Evolutionary conservation across 1,284 basidiomycete genomes (phyloP).

Genomic region (Tilletia horrida): DNA sequence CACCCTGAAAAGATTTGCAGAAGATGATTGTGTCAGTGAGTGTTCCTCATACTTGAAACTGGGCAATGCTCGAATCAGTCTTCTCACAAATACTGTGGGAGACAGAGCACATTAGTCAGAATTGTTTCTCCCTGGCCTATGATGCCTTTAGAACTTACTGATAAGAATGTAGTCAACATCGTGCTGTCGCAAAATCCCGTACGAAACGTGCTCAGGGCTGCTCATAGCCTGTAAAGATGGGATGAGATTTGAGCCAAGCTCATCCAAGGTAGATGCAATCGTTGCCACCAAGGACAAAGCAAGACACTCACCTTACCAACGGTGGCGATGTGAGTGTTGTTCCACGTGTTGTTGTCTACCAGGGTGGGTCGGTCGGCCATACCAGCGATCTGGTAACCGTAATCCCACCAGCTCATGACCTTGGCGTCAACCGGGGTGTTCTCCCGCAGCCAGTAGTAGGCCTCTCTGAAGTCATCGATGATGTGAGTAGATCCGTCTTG

Average conservation of each 20-base stretch:
- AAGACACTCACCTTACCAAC: constrained; percentile 41
- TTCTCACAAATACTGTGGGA: constrained; percentile 59
- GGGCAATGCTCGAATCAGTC: too few species aligned
- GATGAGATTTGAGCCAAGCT: constrained; percentile 77
- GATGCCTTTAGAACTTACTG: constrained; percentile 54
- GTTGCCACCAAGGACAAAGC: too few species aligned
- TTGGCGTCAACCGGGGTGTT: constrained; percentile 88
- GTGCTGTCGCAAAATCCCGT: constrained; percentile 92
- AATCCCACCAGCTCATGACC: constrained; percentile 99
- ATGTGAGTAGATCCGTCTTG: constrained; percentile 88
- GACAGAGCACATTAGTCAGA: not conserved
- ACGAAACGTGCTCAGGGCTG: constrained; percentile 85
- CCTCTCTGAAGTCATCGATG: constrained; percentile 99
- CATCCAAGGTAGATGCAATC: constrained; percentile 71
- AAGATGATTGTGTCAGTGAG: not conserved
- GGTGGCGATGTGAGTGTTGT: constrained; percentile 68
- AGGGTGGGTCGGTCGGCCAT: constrained; percentile 97
- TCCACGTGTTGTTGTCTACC: constrained; percentile 99
- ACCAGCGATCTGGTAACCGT: constrained; percentile 97
- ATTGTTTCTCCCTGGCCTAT: not conserved
- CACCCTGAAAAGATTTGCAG: constrained; percentile 57
- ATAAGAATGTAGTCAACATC: constrained; percentile 97
- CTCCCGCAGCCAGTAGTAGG: constrained; percentile 98
- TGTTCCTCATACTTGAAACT: too few species aligned
- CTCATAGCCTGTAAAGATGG: constrained; percentile 72